phyloP scores from a whole-genome alignment of 345 rosid genomes.

The Firmiana major region DNA sequence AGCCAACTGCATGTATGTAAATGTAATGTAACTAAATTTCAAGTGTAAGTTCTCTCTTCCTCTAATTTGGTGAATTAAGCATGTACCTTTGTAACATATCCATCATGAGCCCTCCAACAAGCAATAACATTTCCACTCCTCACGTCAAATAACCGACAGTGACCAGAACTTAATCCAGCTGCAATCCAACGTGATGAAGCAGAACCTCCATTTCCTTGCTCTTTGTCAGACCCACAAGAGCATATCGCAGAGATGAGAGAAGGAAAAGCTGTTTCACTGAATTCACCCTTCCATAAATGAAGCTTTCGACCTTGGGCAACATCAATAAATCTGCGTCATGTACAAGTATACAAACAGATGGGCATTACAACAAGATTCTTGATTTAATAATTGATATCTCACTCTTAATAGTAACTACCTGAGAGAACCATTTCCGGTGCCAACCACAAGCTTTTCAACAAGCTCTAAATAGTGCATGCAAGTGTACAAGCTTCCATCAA shows the following conservation, averaged over 20 bases:
- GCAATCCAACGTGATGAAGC: conserved; percentile 75
- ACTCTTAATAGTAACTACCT: conserved; percentile 40
- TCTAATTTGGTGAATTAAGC: neutral
- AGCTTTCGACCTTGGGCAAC: conserved; percentile 68
- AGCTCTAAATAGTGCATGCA: conserved; percentile 70
- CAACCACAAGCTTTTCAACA: conserved; percentile 62
- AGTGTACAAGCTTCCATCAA: conserved; percentile 84
- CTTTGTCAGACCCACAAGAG: conserved; percentile 59
- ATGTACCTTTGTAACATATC: conserved; percentile 76
- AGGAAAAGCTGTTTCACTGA: conserved; percentile 60
- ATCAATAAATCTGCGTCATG: conserved; percentile 33
- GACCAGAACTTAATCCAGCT: conserved; percentile 85
- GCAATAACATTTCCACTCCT: conserved; percentile 66
- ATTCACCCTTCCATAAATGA: conserved; percentile 81
- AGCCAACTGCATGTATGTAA: conserved; percentile 55
- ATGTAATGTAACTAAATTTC: neutral
- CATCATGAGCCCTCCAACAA: conserved; percentile 90
- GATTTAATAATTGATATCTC: neutral
- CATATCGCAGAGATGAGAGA: conserved; percentile 84
- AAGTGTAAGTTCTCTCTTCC: neutral
- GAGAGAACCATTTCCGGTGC: conserved; percentile 86
- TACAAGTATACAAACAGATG: conserved; percentile 2
- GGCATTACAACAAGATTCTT: conserved; percentile 13
- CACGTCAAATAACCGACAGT: conserved; percentile 71
- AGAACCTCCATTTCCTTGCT: conserved; percentile 41